A percentile compares a stretch with the other conserved stretches of the same genome.
Conservation (phyloP, 2,329 filamentous ascomycete genomes). For the Ophiostoma novo-ulmi region DNA sequence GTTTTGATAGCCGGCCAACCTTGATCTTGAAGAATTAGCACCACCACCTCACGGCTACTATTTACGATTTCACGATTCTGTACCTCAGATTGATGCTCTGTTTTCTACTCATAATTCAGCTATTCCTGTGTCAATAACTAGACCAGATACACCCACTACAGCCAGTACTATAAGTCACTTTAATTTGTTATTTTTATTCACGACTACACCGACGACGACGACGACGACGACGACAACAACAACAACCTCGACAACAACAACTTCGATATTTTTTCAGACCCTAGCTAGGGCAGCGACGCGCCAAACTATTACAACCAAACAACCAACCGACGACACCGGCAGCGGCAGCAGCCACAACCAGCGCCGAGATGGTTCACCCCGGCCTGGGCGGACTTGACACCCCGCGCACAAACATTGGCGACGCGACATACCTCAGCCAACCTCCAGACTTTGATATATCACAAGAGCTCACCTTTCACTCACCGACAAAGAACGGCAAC, state of each 20-base stretch:
- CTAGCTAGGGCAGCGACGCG: not conserved
- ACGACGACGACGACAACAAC: not conserved
- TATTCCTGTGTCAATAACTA: not conserved
- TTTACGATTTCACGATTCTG: slow-evolving; percentile 19
- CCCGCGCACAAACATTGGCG: slow-evolving; percentile 76
- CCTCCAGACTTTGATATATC: slow-evolving; percentile 75
- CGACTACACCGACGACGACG: not conserved
- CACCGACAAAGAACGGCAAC: slow-evolving; percentile 70
- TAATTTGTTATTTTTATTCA: slow-evolving; percentile 11
- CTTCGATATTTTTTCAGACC: not conserved
- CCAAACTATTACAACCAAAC: not conserved
- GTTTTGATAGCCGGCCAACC: slow-evolving; percentile 15
- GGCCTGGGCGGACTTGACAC: slow-evolving; percentile 69
- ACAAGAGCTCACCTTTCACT: slow-evolving; percentile 80
- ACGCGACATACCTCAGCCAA: slow-evolving; percentile 73
- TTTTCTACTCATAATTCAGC: not conserved
- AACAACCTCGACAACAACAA: not conserved
- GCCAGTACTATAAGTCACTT: not conserved
- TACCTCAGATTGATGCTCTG: slow-evolving; percentile 2
- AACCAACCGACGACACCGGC: not conserved
- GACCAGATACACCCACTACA: not conserved
- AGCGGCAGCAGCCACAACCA: slow-evolving; percentile 14
- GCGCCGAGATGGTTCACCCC: slow-evolving; percentile 56
- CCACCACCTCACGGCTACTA: slow-evolving; percentile 1
- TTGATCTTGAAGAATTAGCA: slow-evolving; percentile 5